A percentile compares a stretch with the other conserved stretches of the same genome.
These are phyloP conservation scores for Babesia bovis DNA, from an alignment of 169 alveolate genomes.

Conservation along the genomic window DNA sequence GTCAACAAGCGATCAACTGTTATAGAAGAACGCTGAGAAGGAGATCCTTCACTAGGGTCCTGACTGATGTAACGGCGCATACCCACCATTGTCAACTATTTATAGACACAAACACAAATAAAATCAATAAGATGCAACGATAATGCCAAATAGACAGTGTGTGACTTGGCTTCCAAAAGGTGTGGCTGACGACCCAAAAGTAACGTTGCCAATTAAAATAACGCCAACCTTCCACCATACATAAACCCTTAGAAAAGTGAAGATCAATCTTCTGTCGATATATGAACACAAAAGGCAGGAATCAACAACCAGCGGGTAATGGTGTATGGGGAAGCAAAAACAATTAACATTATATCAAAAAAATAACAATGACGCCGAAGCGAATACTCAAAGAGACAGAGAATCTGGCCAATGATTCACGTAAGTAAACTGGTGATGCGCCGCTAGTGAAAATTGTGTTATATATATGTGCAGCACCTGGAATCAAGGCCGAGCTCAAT, in stretches of 20 bases:
- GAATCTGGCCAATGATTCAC: constrained; percentile 84
- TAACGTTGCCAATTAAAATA: not conserved
- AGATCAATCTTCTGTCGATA: not conserved
- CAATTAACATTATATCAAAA: not conserved
- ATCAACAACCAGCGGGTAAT: constrained; percentile 26
- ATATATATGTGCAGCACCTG: constrained; percentile 84
- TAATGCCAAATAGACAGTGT: not conserved
- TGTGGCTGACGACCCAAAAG: constrained; percentile 19
- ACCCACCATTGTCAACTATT: not conserved
- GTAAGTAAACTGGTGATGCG: constrained; percentile 60
- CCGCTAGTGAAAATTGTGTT: not conserved
- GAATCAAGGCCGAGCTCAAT: constrained; percentile 91
- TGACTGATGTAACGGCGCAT: constrained; percentile 12
- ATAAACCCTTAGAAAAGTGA: not conserved
- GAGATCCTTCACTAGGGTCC: not conserved
- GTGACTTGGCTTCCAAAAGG: not conserved
- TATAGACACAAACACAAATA: not conserved
- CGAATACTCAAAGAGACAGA: constrained; percentile 84
- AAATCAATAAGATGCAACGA: no score
- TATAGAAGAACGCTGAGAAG: constrained; percentile 35
- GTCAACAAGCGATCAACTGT: constrained; percentile 14
- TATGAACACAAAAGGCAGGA: not conserved
- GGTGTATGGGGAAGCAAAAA: constrained; percentile 26
- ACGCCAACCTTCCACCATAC: constrained; percentile 6
- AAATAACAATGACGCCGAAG: constrained; percentile 74